Evolutionary conservation across 306 rosid genomes (phyloP), one percentile per base, ranked within the genome.

Genomic region (Pueraria montana): DNA sequence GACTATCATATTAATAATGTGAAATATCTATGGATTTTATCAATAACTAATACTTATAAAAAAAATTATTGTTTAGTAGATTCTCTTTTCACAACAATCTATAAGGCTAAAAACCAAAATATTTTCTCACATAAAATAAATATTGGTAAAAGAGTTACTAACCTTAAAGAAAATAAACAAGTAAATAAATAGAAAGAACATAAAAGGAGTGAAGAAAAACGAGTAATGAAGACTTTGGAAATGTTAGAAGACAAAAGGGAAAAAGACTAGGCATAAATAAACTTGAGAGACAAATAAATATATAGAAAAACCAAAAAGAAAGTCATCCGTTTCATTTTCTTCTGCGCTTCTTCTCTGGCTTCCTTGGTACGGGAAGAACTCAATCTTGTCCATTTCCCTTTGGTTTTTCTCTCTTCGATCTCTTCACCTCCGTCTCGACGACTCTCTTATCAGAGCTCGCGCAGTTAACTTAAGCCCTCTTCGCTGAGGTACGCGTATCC

Each of bases 331-430:
- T 83, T 81, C 36, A 52, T 56, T 70, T 56, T 6, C 34, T 34
- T 46, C 55, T 68, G 26, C 6, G 40, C 43, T 70, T 71, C 61
- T 77, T 83, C 87, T 80, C 71, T 69, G 87, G 83, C 82, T 82
- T 82, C 78, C 70, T 82, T 53, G 11, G 86, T 78, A 73, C 84
- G 73, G 61, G 77, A 70, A 82, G 82, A 77, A 27, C 83, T 65
- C 87, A 86, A 83, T 83, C 89, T 86, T 77, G 30, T 73, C 74
- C 82, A 70, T 84, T 76, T 56, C 78, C 76, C 40, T 87, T 79
- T 68, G 52, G 10, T 21, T 72, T 56, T 77, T 59, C 62, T 43
- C 53, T 79, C 76, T 79, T 74, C 89, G 87, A 86, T 86, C 89
- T 86, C 84, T 14, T 74, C 27, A 17, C 45, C 36, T 74, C 20